phyloP scores from a whole-genome alignment of 768 basidiomycete genomes.

The Leucocoprinus sp. region DNA sequence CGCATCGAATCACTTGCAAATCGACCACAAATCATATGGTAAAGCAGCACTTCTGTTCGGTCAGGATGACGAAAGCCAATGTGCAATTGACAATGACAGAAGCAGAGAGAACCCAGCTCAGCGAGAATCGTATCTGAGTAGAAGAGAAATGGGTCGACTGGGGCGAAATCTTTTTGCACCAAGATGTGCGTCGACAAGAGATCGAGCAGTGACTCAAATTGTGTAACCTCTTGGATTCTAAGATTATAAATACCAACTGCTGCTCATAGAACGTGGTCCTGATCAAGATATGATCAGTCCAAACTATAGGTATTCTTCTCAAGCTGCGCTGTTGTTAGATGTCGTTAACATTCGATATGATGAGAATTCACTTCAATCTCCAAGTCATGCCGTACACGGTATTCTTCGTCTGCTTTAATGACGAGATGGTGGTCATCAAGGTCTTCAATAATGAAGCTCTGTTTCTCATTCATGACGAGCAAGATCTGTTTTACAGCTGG shows the following conservation, averaged over 20 bases:
- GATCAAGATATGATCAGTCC: slow-evolving; percentile 23
- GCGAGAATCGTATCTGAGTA: too few relatives aligned
- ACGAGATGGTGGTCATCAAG: slow-evolving; percentile 78
- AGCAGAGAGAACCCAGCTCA: slow-evolving; percentile 17
- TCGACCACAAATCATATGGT: slow-evolving; percentile 53
- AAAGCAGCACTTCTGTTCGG: slow-evolving; percentile 38
- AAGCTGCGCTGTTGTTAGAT: slow-evolving; percentile 11
- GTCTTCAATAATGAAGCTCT: slow-evolving; percentile 80
- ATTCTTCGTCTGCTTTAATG: slow-evolving; percentile 78
- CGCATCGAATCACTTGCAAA: too few relatives aligned
- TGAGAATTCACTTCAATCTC: slow-evolving; percentile 60
- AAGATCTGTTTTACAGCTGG: slow-evolving; percentile 87
- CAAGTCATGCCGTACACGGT: slow-evolving; percentile 59
- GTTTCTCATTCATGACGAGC: slow-evolving; percentile 71
- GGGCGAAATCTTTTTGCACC: background rate
- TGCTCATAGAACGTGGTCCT: too few relatives aligned
- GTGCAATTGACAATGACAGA: background rate
- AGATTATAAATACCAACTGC: too few relatives aligned
- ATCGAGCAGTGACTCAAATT: too few relatives aligned
- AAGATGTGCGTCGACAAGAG: too few relatives aligned
- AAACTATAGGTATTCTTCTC: slow-evolving; percentile 84
- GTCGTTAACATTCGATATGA: background rate
- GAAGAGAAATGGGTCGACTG: slow-evolving; percentile 1
- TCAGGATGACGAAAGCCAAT: background rate
- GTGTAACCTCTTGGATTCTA: too few relatives aligned